These are phyloP conservation scores for Eragrostis curvula DNA, from an alignment of 176 grass and related monocot species.

Conservation along the genomic window DNA sequence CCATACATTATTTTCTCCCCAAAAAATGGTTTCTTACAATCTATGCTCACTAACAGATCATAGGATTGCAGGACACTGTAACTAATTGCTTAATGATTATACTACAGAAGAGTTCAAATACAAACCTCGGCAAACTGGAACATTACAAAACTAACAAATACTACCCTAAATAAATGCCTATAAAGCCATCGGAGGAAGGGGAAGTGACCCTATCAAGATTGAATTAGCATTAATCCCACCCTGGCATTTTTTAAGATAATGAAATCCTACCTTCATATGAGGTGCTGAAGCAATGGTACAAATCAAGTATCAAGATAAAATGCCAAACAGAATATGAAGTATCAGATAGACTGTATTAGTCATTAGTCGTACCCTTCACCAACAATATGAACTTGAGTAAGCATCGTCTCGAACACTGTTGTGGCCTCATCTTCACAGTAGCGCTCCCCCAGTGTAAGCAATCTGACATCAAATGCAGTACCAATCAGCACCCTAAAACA, in stretches of 20 bases:
- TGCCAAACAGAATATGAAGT: neutral
- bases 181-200: neutral
- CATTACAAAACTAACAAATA: neutral
- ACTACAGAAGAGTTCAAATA: neutral
- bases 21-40: neutral
- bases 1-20: no score
- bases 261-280: neutral
- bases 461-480: slow-evolving; percentile 59
- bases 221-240: neutral
- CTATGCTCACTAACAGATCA: neutral
- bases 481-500: slow-evolving; percentile 15
- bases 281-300: neutral
- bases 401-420: slow-evolving; percentile 63
- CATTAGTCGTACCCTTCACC: slow-evolving; percentile 80
- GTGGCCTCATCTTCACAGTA: slow-evolving; percentile 77
- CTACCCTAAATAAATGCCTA: neutral
- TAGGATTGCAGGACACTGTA: neutral
- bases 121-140: neutral
- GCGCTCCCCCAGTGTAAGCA: slow-evolving; percentile 76
- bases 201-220: neutral
- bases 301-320: neutral
- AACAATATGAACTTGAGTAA: slow-evolving; percentile 79
- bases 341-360: neutral
- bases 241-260: no score
- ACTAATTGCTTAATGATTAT: neutral